Base-by-base conservation (phyloP, 208 protist genomes). In the Strigomonas galati region DNA sequence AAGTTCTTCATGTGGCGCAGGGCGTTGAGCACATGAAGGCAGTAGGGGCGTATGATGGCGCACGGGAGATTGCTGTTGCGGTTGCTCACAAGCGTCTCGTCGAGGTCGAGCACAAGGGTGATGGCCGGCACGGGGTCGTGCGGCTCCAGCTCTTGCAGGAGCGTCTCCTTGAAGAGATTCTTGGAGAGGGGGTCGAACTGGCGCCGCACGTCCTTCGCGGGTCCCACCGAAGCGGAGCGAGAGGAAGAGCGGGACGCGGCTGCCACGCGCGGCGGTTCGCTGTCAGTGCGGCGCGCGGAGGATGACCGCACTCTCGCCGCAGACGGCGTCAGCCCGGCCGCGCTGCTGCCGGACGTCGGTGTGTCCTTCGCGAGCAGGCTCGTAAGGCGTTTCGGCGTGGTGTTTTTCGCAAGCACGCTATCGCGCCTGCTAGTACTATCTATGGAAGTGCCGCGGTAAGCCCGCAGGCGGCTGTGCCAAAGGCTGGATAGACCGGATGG, bases 71-170 rank as follows among this genome's bases (percentile, higher is more conserved):
- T 74, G 3, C 62, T 23, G 44, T 85, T 78, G 40, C 93, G 88
- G 76, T 97, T 97, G 68, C 78, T 88, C 0, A 97, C 91, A 14
- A 97, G 84, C 24, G 93, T 97, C 71, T 97, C 93, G 65, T 97
- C 93, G 23, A 97, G 80, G 76, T 97, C 93, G 21, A 96, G 66
- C 21, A 97, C 91, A 17, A 97, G 81, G 2, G 93, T 97, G 44
- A 97, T 70, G n/a, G 76, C 61, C 3, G 86, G 85, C 48, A 62
- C 60, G 6, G 72, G 49, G 17, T 90, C 85, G 43, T 83, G 66
- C 23, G 76, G 62, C 53, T 79, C 84, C 51, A 82, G 61, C 49
- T 76, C 71, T 23, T 85, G 83, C 59, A 87, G 74, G 15, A 94
- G 73, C 17, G 64, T 79, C 26, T 55, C 70, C 35, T 76, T 76